Percentiles rank a stretch among this genome's conserved stretches.
phyloP scores from a whole-genome alignment of 2,329 filamentous ascomycete species.

The Ophiostoma novo-ulmi region DNA sequence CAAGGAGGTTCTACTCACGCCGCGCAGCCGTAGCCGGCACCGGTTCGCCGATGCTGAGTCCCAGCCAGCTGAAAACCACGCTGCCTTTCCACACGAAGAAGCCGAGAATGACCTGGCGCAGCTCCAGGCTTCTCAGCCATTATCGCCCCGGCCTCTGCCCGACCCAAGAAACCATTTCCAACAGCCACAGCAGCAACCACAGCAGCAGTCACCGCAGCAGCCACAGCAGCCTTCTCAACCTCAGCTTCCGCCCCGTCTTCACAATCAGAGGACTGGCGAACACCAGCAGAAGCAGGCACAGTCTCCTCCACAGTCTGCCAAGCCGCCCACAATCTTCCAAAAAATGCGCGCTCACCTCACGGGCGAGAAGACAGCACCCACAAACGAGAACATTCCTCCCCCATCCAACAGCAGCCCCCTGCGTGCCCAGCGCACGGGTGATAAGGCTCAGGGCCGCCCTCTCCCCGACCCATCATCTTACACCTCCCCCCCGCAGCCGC shows the following conservation, averaged over 20 bases:
- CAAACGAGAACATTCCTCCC: slow-evolving; percentile 7
- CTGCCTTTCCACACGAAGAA: background rate
- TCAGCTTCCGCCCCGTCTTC: slow-evolving; percentile 11
- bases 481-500: slow-evolving; percentile 22
- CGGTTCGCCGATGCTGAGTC: slow-evolving; percentile 27
- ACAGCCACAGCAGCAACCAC: slow-evolving; percentile 15
- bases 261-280: background rate
- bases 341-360: slow-evolving; percentile 35
- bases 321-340: slow-evolving; percentile 12
- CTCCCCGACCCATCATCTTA: slow-evolving; percentile 47
- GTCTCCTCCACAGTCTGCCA: slow-evolving; percentile 8
- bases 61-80: background rate
- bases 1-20: slow-evolving; percentile 56
- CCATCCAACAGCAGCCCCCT: slow-evolving; percentile 17
- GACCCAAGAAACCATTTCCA: slow-evolving; percentile 32
- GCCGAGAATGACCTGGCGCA: slow-evolving; percentile 23
- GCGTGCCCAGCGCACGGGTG: slow-evolving; percentile 28
- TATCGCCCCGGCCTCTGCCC: slow-evolving; percentile 40
- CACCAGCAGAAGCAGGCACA: slow-evolving; percentile 14
- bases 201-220: slow-evolving; percentile 9
- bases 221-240: slow-evolving; percentile 23
- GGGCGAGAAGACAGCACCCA: slow-evolving; percentile 30
- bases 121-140: slow-evolving; percentile 28
- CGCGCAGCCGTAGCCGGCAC: slow-evolving; percentile 42
- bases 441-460: slow-evolving; percentile 43